Base-by-base conservation (phyloP, 768 basidiomycete genomes). In the Trametes maxima region DNA sequence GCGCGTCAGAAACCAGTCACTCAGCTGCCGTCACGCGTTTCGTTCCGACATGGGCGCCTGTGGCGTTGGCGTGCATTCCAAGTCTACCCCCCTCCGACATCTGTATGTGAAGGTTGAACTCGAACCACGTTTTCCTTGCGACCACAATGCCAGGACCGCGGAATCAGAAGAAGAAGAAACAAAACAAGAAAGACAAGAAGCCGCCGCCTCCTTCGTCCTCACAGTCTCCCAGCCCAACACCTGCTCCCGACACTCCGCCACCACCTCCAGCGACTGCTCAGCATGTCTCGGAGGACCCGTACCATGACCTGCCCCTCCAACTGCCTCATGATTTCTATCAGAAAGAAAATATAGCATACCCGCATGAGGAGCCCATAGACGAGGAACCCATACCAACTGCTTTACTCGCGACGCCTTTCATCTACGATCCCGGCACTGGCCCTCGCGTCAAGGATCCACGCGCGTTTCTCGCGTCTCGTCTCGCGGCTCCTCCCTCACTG, bases 381-480 rank as follows among this genome's bases (percentile, higher is more conserved):
- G 52, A 57, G 17, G 45, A 7, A 46, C 65, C 60, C n/a, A 56
- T 66, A 24, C 67, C 60, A 2, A 46, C 69, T 17, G 37, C 59
- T 19, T 65, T 70, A 11, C 64, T 68, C 21, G 68, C 65, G 49
- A 63, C 61, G 37, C 89, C 90, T 13, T 87, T 85, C 67, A 89
- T 93, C 19, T 75, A 88, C 61, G 88, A 93, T 70, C 89, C 89
- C 0, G 91, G 91, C 35, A 89, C 86, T 62, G 91, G 92, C 0
- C 88, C 89, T 10, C 87, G 89, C 44, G 89, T 94, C 11, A 80
- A 84, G 12, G 80, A 90, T 69, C 74, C 82, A n/a, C 76, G 74
- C n/a, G 78, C 81, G 13, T 94, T 94, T 71, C 72, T 94, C 40
- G 63, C 75, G 4, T 83, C 84, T n/a, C 85, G 79, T 63, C 90